These are phyloP conservation scores for Hemisphaericaspora nanyangensis DNA, from an alignment of 805 yeast genomes.

Conservation along the genomic window DNA sequence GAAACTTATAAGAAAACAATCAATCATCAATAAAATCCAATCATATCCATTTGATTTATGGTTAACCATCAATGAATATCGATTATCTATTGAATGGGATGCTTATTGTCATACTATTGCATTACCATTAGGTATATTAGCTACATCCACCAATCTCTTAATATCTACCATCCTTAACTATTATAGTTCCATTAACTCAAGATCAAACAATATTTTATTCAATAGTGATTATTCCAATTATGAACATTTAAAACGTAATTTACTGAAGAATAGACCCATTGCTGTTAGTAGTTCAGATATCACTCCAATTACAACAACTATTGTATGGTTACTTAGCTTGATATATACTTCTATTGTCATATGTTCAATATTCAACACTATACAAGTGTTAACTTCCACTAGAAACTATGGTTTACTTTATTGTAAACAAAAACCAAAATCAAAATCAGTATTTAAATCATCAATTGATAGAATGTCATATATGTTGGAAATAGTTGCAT, in stretches of 20 bases:
- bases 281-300: neutral
- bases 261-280: constrained; percentile 4
- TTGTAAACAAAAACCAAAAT: constrained; percentile 21
- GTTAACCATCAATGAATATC: constrained; percentile 32
- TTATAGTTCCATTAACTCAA: constrained; percentile 22
- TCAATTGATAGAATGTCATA: constrained; percentile 2
- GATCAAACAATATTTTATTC: constrained; percentile 30
- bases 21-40: constrained; percentile 26
- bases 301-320: constrained; percentile 4
- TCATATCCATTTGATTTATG: constrained; percentile 36
- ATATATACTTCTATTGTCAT: constrained; percentile 1
- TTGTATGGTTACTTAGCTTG: constrained; percentile 5
- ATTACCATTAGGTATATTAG: constrained; percentile 22
- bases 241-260: constrained; percentile 20
- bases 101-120: constrained; percentile 26
- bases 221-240: constrained; percentile 32
- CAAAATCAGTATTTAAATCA: constrained; percentile 16
- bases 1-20: constrained; percentile 21
- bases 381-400: constrained; percentile 11
- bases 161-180: constrained; percentile 11
- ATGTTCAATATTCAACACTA: constrained; percentile 1
- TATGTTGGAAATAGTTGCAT: constrained; percentile 4
- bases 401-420: constrained; percentile 32
- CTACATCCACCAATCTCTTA: constrained; percentile 15
- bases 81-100: constrained; percentile 42